These are phyloP conservation scores for Miscanthus lutarioriparius DNA, from an alignment of 176 grass and related monocot species.

Conservation along the genomic window DNA sequence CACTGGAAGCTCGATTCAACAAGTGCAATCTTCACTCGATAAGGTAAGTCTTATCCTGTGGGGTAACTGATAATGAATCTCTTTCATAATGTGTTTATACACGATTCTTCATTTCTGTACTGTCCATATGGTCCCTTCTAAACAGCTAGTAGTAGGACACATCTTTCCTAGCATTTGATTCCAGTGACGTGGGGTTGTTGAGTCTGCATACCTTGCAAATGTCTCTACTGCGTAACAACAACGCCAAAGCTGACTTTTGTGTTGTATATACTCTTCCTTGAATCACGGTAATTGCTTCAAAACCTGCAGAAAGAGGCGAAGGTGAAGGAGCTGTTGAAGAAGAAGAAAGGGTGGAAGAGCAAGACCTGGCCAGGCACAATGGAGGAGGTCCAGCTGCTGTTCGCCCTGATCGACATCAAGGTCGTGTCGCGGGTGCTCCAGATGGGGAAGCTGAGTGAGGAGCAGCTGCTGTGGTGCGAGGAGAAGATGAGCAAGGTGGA, in stretches of 20 bases:
- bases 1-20: slow-evolving; percentile 71
- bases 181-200: neutral
- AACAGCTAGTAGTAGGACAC: neutral
- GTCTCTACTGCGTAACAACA: neutral
- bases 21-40: slow-evolving; percentile 87
- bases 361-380: slow-evolving; percentile 68
- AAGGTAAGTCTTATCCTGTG: slow-evolving; percentile 51
- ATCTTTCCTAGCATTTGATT: neutral
- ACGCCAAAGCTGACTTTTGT: neutral
- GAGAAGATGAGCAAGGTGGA: slow-evolving; percentile 99
- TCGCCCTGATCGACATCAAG: slow-evolving; percentile 85
- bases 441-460: slow-evolving; percentile 83
- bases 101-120: neutral
- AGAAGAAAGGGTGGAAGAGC: slow-evolving; percentile 80
- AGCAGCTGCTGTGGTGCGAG: slow-evolving; percentile 96
- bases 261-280: neutral
- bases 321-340: slow-evolving; percentile 94
- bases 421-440: slow-evolving; percentile 81
- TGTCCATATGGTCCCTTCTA: neutral
- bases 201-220: neutral
- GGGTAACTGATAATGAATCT: neutral
- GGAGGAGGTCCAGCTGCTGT: slow-evolving; percentile 91
- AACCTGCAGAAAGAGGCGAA: slow-evolving; percentile 81
- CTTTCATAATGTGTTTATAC: neutral
- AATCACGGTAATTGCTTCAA: neutral